Conservation (phyloP, 2,329 filamentous ascomycete genomes). For the Colletotrichum godetiae region DNA sequence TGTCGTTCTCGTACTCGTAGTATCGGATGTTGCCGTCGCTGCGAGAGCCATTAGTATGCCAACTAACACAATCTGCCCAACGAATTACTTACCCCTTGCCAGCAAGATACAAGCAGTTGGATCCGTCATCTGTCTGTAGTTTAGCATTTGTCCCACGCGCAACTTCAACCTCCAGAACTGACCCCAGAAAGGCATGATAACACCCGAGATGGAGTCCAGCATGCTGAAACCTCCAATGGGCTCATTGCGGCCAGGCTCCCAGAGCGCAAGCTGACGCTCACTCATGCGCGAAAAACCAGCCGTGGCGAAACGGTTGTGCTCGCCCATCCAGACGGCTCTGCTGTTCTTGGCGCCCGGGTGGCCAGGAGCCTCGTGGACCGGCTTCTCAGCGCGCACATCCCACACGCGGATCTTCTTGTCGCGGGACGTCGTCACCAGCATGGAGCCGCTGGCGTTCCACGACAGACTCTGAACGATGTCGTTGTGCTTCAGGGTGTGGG, state of each 20-base stretch:
- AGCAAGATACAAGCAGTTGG: slow-evolving; percentile 93
- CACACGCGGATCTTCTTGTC: slow-evolving; percentile 99
- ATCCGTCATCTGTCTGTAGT: slow-evolving; percentile 77
- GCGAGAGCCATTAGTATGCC: slow-evolving; percentile 37
- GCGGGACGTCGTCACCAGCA: slow-evolving; percentile 91
- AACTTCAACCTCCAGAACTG: slow-evolving; percentile 39
- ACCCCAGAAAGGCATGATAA: slow-evolving; percentile 99
- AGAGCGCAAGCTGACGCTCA: slow-evolving; percentile 93
- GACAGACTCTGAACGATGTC: slow-evolving; percentile 96
- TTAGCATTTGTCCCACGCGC: slow-evolving; percentile 36
- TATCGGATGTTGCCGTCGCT: slow-evolving; percentile 99
- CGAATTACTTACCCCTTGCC: slow-evolving; percentile 85
- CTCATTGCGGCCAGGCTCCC: slow-evolving; percentile 88
- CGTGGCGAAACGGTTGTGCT: slow-evolving; percentile 94
- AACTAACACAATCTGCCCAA: neutral
- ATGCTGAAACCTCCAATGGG: slow-evolving; percentile 91
- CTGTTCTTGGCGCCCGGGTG: slow-evolving; percentile 98
- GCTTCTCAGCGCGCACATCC: slow-evolving; percentile 94
- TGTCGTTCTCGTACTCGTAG: slow-evolving; percentile 98
- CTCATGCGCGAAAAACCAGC: slow-evolving; percentile 99
- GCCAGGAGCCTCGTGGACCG: slow-evolving; percentile 84
- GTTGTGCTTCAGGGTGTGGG: slow-evolving; percentile 82
- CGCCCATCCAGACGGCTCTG: slow-evolving; percentile 95
- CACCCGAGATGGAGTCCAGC: slow-evolving; percentile 94
- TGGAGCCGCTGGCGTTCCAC: slow-evolving; percentile 90